A percentile compares a stretch with the other conserved stretches of the same genome.
phyloP scores from a whole-genome alignment of 495 filamentous ascomycete genomes.

The Aspergillus conjunctus region DNA sequence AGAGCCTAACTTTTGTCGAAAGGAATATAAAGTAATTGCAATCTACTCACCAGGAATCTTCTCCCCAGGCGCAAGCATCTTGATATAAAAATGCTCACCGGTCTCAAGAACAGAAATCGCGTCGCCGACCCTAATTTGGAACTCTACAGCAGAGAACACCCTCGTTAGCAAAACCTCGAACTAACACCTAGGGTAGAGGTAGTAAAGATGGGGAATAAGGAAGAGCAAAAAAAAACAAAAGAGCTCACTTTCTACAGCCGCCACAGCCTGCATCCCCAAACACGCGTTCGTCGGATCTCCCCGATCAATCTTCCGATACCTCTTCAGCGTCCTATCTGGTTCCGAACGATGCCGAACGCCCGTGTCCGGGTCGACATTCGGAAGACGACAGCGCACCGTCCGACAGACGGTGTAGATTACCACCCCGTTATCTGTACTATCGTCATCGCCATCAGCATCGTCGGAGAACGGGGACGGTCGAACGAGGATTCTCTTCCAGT shows the following conservation, averaged over 20 bases:
- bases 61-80: constrained; percentile 48
- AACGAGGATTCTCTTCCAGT: constrained; percentile 74
- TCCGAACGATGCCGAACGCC: constrained; percentile 70
- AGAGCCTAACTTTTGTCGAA: neutral
- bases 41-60: constrained; percentile 39
- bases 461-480: neutral
- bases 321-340: constrained; percentile 71
- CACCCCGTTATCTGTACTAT: constrained; percentile 16
- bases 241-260: constrained; percentile 43
- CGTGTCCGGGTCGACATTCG: constrained; percentile 77
- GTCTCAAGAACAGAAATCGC: constrained; percentile 58
- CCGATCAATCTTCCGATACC: constrained; percentile 70
- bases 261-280: constrained; percentile 82
- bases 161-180: constrained; percentile 10
- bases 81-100: constrained; percentile 65
- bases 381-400: constrained; percentile 77
- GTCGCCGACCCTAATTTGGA: constrained; percentile 61
- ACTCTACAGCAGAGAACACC: constrained; percentile 25
- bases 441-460: neutral
- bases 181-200: neutral
- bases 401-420: constrained; percentile 65
- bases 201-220: constrained; percentile 1
- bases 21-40: neutral
- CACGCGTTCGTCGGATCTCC: constrained; percentile 72
- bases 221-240: constrained; percentile 5